These are phyloP conservation scores for Galeopsis tetrahit DNA, from an alignment of 257 asterid genomes.

Conservation along the genomic window DNA sequence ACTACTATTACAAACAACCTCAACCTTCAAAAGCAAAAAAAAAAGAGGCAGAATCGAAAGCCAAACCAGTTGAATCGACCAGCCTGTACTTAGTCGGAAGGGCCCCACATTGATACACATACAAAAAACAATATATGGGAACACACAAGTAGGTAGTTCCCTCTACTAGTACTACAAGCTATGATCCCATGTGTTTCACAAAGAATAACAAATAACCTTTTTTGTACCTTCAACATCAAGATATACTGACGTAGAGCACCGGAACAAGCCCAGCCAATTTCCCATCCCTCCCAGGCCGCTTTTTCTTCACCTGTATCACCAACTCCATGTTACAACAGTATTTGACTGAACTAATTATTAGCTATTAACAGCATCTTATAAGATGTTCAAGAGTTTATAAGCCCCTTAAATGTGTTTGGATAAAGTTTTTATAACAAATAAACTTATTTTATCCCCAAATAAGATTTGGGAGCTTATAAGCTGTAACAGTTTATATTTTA, in stretches of 20 bases:
- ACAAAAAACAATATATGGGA: slow-evolving; percentile 9
- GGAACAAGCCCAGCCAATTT: slow-evolving; percentile 98
- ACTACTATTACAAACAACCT: slow-evolving; percentile 13
- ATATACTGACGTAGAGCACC: slow-evolving; percentile 86
- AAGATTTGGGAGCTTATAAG: not conserved
- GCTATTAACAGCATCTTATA: not conserved
- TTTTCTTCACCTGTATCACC: slow-evolving; percentile 85
- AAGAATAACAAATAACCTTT: not conserved
- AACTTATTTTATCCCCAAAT: not conserved
- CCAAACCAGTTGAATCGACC: not conserved
- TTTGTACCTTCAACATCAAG: slow-evolving; percentile 45
- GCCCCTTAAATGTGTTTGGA: not conserved
- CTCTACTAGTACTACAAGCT: slow-evolving; percentile 3
- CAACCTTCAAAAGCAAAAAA: not conserved
- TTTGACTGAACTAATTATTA: not conserved
- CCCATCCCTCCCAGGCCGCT: slow-evolving; percentile 97
- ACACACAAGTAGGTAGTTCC: not conserved
- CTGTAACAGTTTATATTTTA: not conserved
- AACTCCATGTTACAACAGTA: not conserved
- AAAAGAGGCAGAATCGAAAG: slow-evolving; percentile 20
- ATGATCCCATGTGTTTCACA: slow-evolving; percentile 22
- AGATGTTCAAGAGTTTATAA: not conserved
- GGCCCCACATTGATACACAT: slow-evolving; percentile 1
- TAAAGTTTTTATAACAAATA: not conserved
- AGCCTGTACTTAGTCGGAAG: not conserved